Evolutionary conservation across 2,329 filamentous ascomycete species (phyloP), one percentile per base, ranked within the genome.

Genomic region (Verticillium tricorpus): DNA sequence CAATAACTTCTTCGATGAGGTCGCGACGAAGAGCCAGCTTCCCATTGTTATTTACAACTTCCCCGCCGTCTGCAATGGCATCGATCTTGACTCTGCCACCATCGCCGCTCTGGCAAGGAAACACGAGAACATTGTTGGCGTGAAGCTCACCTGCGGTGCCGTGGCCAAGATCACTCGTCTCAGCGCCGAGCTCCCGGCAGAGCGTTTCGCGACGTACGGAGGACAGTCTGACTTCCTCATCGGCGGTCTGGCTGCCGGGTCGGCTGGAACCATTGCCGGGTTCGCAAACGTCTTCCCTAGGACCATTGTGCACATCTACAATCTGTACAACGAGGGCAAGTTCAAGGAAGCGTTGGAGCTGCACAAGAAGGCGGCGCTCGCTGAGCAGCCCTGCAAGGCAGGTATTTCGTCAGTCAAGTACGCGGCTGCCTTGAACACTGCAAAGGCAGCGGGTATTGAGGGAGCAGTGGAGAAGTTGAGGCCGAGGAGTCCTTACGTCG

Each of bases 211-310:
- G 1, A 84, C 86, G 0, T 92, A 86, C 68, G 89, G 88, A 1
- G 90, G 90, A 0, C 89, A 92, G 75, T 86, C 85, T 1, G 90
- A 93, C 68, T 92, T 90, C 71, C 72, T 92, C 25, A 76, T 89
- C 58, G 85, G 84, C 3, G 85, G 84, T 0, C 72, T 89, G 32
- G 80, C 80, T 1, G 81, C 82, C 5, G 86, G 87, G 15, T 84
- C 81, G 31, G 79, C 81, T 2, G 87, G 87, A 12, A 85, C 81
- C 65, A 85, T 89, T 61, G 84, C 86, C 0, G 86, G 85, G 2
- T 84, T 89, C 65, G 87, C 80, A 37, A 89, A 89, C 65, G 76
- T 89, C 2, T 86, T 85, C 67, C 86, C 85, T 6, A 81, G 79
- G 69, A 80, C 83, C 0, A 78, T 87, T 22, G 80, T 82, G 5